phyloP scores from a whole-genome alignment of 2,329 filamentous ascomycete genomes.

The Hymenoscyphus albidus region DNA sequence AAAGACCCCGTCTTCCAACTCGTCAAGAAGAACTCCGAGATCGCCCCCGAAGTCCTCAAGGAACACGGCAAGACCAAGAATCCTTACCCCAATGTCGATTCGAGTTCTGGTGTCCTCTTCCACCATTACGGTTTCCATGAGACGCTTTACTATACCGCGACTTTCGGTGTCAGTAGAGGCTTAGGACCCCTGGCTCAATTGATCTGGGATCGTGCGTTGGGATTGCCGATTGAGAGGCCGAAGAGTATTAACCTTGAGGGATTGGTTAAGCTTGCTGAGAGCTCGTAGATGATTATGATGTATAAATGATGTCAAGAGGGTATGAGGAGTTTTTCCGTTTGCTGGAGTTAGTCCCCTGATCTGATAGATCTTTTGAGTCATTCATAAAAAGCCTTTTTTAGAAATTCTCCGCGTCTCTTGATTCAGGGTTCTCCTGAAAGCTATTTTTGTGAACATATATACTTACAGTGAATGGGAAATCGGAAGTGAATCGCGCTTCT shows the following conservation, averaged over 20 bases:
- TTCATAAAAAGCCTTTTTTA: too few species aligned
- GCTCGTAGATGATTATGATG: conserved; percentile 8
- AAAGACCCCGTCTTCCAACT: conserved; percentile 88
- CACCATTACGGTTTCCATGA: conserved; percentile 98
- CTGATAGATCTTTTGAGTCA: too few species aligned
- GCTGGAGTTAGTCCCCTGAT: not conserved
- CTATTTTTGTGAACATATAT: too few species aligned
- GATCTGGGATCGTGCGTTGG: conserved; percentile 92
- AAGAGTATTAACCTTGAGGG: conserved; percentile 96
- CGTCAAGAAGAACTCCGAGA: conserved; percentile 86
- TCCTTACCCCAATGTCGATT: conserved; percentile 96
- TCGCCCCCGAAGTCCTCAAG: conserved; percentile 84
- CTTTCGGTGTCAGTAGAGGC: conserved; percentile 64
- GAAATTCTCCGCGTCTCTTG: too few species aligned
- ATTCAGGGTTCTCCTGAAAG: too few species aligned
- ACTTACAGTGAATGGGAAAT: too few species aligned
- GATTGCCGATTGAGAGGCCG: conserved; percentile 91
- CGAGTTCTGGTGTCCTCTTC: conserved; percentile 88
- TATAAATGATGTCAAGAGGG: not conserved
- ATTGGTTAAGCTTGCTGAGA: conserved; percentile 64
- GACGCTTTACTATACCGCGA: conserved; percentile 87
- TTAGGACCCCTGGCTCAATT: conserved; percentile 90
- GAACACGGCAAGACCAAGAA: conserved; percentile 99
- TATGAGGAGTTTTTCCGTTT: not conserved
- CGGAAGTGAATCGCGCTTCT: too few species aligned